Evolutionary conservation across 1,284 basidiomycete species (phyloP).

Genomic region (Apiotrichum gamsii): DNA sequence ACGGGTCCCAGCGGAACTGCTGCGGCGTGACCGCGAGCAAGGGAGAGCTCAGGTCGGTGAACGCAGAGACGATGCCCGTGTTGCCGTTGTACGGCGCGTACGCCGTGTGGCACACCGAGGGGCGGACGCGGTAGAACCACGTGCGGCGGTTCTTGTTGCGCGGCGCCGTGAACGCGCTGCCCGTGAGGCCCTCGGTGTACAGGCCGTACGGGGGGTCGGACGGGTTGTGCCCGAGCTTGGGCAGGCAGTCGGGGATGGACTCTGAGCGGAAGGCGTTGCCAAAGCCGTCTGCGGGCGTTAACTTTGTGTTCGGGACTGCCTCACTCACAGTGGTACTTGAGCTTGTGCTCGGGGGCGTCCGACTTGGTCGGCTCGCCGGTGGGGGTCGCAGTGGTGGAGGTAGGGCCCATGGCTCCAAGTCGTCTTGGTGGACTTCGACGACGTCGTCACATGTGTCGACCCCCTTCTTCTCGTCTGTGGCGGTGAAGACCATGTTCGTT

Average conservation of each 20-base stretch:
- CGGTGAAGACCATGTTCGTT: too few relatives aligned
- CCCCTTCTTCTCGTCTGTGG: too few relatives aligned
- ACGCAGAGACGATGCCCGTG: conserved; percentile 5
- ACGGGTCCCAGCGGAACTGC: conserved; percentile 62
- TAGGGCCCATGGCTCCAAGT: too few relatives aligned
- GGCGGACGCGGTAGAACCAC: conserved; percentile 49
- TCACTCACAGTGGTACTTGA: too few relatives aligned
- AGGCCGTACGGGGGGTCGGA: conserved; percentile 59
- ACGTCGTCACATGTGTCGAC: too few relatives aligned
- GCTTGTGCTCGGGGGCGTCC: too few relatives aligned
- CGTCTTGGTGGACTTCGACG: too few relatives aligned
- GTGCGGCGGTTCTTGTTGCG: conserved; percentile 52
- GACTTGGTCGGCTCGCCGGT: too few relatives aligned
- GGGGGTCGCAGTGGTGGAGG: too few relatives aligned
- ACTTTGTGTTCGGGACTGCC: too few relatives aligned
- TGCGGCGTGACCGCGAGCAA: conserved; percentile 50
- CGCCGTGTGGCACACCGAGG: conserved; percentile 57
- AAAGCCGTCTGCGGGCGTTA: too few relatives aligned
- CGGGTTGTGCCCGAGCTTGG: conserved; percentile 56
- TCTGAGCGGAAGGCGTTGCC: conserved; percentile 13
- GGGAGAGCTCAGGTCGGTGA: conserved; percentile 4
- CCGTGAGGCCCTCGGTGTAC: conserved; percentile 57
- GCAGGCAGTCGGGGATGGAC: conserved; percentile 43
- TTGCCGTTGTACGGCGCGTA: conserved; percentile 11
- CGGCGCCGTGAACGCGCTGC: conserved; percentile 57